Percentiles rank a stretch among this genome's conserved stretches.
Conservation (phyloP, 2,329 filamentous ascomycete genomes). For the Fusarium napiforme region DNA sequence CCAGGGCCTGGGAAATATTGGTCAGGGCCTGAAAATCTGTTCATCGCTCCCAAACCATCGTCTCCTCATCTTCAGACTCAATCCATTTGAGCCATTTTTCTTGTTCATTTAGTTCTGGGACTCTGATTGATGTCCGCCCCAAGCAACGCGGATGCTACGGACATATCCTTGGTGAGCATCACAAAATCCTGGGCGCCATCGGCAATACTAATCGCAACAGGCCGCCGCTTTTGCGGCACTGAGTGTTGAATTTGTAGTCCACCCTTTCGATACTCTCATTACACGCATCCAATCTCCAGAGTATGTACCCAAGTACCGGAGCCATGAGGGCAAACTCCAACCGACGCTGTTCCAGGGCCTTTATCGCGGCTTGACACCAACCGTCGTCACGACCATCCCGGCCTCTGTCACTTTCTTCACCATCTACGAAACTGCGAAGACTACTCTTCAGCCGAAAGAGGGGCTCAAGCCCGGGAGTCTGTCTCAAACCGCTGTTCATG, state of each 20-base stretch:
- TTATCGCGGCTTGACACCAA: slow-evolving; percentile 24
- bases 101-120: fast-evolving
- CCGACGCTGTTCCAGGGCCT: slow-evolving; percentile 9
- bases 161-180: slow-evolving; percentile 16
- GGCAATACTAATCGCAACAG: background rate
- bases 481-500: slow-evolving; percentile 13
- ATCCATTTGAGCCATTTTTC: fast-evolving
- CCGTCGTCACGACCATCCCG: slow-evolving; percentile 22
- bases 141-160: slow-evolving; percentile 17
- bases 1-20: background rate
- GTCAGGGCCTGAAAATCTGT: background rate
- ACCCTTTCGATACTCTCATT: slow-evolving; percentile 31
- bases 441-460: background rate
- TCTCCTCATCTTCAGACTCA: fast-evolving
- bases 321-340: slow-evolving; percentile 10
- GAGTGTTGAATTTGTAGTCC: slow-evolving; percentile 28
- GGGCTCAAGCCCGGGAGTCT: background rate
- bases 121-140: slow-evolving; percentile 8
- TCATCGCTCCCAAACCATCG: background rate
- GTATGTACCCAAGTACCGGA: slow-evolving; percentile 16
- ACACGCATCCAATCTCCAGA: slow-evolving; percentile 24
- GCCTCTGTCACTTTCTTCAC: slow-evolving; percentile 27
- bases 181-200: fast-evolving
- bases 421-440: slow-evolving; percentile 22
- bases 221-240: slow-evolving; percentile 20